phyloP scores from a whole-genome alignment of 345 rosid species.

The Crucihimalaya himalaica region DNA sequence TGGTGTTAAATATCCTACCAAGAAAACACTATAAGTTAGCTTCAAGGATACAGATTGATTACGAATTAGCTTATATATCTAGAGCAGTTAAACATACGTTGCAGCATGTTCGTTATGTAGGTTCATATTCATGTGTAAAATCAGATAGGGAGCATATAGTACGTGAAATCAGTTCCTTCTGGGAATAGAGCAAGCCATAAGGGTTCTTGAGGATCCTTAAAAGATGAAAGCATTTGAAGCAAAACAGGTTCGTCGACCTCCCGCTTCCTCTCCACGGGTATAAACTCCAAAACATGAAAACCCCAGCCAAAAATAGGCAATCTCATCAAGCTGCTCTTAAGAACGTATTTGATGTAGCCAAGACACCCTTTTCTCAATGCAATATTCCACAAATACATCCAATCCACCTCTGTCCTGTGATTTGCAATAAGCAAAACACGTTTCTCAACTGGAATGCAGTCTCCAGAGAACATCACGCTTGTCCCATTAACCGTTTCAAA shows the following conservation, averaged over 20 bases:
- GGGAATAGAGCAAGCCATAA: conserved; percentile 93
- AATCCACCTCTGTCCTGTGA: conserved; percentile 92
- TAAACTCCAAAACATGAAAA: conserved; percentile 80
- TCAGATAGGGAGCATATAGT: conserved; percentile 33
- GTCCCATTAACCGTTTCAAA: conserved; percentile 80
- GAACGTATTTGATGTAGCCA: conserved; percentile 73
- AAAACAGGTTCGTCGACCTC: conserved; percentile 69
- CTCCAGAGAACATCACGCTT: conserved; percentile 67
- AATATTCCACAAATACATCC: conserved; percentile 92
- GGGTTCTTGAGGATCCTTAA: conserved; percentile 67
- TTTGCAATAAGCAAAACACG: conserved; percentile 69
- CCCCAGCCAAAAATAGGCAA: conserved; percentile 86
- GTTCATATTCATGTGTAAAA: conserved; percentile 21
- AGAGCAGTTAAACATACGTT: neutral
- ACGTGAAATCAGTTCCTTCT: conserved; percentile 92
- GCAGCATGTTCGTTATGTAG: neutral
- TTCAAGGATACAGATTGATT: neutral
- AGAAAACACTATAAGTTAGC: neutral
- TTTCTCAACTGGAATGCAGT: conserved; percentile 52
- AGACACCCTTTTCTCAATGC: conserved; percentile 77
- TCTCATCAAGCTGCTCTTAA: conserved; percentile 85
- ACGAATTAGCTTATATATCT: neutral
- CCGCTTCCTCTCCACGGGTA: conserved; percentile 85
- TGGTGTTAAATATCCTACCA: conserved; percentile 7
- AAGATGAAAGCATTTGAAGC: conserved; percentile 60